A percentile compares a stretch with the other conserved stretches of the same genome.
Evolutionary conservation across 805 yeast genomes (phyloP).

Genomic region (Tetrapisispora nanseiensis): DNA sequence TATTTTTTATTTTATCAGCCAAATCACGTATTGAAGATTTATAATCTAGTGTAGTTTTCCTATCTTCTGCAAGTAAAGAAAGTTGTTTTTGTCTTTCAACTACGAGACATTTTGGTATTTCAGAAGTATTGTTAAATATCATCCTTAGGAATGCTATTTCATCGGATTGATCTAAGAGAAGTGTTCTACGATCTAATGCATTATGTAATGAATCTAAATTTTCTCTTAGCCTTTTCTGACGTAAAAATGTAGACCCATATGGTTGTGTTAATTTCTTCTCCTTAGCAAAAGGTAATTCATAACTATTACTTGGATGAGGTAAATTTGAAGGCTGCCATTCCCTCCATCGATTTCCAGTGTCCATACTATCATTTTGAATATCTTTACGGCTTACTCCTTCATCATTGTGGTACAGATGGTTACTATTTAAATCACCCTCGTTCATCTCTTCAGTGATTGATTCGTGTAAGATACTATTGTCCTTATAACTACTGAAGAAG

Average conservation of each 20-base stretch:
- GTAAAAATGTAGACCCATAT: conserved; percentile 33
- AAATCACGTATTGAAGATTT: conserved; percentile 19
- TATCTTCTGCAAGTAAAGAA: conserved; percentile 16
- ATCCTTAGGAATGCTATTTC: conserved; percentile 25
- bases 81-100: conserved; percentile 21
- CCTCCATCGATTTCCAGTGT: too few relatives aligned
- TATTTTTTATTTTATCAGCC: conserved; percentile 22
- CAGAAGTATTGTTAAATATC: conserved; percentile 30
- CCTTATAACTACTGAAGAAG: neutral
- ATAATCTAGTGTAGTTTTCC: conserved; percentile 3
- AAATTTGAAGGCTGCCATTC: neutral
- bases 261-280: neutral
- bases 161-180: conserved; percentile 14
- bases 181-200: conserved; percentile 6
- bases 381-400: too few relatives aligned
- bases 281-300: neutral
- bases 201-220: conserved; percentile 1
- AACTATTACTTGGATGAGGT: neutral
- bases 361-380: too few relatives aligned
- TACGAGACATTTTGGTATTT: conserved; percentile 24
- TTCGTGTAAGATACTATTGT: conserved; percentile 1
- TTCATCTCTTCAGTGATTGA: neutral
- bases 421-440: too few relatives aligned
- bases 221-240: conserved; percentile 9
- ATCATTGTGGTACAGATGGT: too few relatives aligned